Percentiles rank a stretch among this genome's conserved stretches.
Conservation (phyloP, 306 rosid species). For the Nissolia schottii region DNA sequence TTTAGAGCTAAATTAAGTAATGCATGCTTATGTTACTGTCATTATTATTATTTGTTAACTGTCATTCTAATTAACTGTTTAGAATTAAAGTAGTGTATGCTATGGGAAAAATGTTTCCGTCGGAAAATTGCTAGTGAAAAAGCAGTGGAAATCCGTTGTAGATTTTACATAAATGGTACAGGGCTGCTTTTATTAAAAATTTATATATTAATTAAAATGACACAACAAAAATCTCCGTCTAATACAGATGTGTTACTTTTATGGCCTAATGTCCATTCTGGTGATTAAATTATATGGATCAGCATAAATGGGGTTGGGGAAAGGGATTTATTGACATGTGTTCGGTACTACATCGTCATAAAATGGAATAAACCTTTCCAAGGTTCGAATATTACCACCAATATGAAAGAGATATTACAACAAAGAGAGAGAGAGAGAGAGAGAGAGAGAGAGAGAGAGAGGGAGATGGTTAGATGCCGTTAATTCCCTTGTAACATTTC, state of each 20-base stretch:
- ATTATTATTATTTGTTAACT: no score
- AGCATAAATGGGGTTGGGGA: background rate
- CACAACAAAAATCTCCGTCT: background rate
- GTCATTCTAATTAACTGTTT: no score
- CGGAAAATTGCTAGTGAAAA: no score
- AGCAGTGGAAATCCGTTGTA: no score
- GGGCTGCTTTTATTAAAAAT: background rate
- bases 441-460: no score
- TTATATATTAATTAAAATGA: background rate
- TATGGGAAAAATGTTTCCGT: no score
- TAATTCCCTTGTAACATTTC: background rate
- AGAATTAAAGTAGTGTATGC: no score
- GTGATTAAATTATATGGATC: background rate
- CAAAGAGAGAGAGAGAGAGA: no score
- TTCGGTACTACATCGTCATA: background rate
- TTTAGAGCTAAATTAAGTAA: no score
- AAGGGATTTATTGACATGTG: background rate
- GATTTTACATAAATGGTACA: no score
- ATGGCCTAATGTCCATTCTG: background rate
- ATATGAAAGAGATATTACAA: background rate
- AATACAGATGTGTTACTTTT: background rate
- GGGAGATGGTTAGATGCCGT: background rate
- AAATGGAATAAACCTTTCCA: slow-evolving; percentile 25
- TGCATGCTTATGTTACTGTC: no score
- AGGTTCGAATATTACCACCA: slow-evolving; percentile 16